Base-by-base conservation (phyloP, 345 rosid genomes). In the Eucalyptus lansdowneana region DNA sequence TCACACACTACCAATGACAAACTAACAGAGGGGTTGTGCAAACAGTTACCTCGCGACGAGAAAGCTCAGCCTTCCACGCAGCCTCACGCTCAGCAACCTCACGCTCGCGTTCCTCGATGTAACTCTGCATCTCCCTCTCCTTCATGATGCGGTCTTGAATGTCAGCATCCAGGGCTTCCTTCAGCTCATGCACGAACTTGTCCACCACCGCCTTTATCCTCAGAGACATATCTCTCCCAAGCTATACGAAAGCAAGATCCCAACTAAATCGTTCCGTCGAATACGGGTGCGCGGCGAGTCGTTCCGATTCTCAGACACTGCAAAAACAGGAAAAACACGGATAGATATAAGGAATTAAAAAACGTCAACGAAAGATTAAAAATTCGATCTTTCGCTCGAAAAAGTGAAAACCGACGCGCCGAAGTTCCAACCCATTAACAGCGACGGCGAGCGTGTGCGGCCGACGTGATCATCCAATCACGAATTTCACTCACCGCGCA, bases 121-220 rank as follows among this genome's bases (percentile, higher is more conserved):
- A 97, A 91, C 98, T 95, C 91, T 97, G 99, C 99, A 97, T 97
- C 96, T 97, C 99, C 87, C 99, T 93, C 90, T 97, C 99, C 93
- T 97, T 97, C 99, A 97, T 97, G 72, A 96, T 93, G 90, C 99
- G 92, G 89, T 97, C 99, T 86, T 97, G 99, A 87, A 97, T 97
- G 90, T 97, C 99, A 4, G 99, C 99, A 42, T 97, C 99, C 88
- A 97, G 90, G 1, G 99, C 99, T 91, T 97, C 97, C 92, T 97
- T 97, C 45, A 96, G 96, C 95, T 97, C 99, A 89, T 97, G 94
- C 93, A 97, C 99, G 89, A 97, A 97, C 94, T 94, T 96, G 93
- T 97, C 99, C 76, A 97, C 99, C 92, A 97, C 99, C 54, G 94
- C 90, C 91, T 97, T 97, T 69, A 97, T 97, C 90, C 99, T 92